Evolutionary conservation across 192 early-diverging fungal genomes (phyloP).

Genomic region (Dissophora globulifera): DNA sequence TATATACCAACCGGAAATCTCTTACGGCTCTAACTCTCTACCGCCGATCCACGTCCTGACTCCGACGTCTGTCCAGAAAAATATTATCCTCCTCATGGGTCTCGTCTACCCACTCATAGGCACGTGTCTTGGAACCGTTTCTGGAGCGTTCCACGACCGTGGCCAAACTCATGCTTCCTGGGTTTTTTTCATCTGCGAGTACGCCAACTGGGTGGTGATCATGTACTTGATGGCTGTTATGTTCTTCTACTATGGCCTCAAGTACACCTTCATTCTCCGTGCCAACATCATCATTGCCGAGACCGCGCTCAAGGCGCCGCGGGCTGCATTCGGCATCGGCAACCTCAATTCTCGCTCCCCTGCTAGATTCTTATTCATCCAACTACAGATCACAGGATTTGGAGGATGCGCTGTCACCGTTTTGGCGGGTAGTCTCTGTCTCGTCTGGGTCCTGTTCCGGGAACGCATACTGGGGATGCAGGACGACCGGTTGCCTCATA

Average conservation of each 20-base stretch:
- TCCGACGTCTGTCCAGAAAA: conserved; percentile 34
- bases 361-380: conserved; percentile 38
- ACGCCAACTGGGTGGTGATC: conserved; percentile 25
- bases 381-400: conserved; percentile 35
- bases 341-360: conserved; percentile 31
- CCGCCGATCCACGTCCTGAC: conserved; percentile 33
- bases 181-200: conserved; percentile 12
- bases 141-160: conserved; percentile 14
- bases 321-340: conserved; percentile 34
- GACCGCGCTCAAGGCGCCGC: conserved; percentile 35
- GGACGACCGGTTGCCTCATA: neutral
- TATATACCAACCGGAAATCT: conserved; percentile 32
- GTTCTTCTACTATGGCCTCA: conserved; percentile 51
- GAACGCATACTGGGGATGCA: conserved; percentile 13
- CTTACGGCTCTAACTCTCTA: conserved; percentile 3
- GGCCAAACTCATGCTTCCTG: neutral
- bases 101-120: conserved; percentile 13
- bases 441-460: conserved; percentile 26
- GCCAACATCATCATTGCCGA: conserved; percentile 52
- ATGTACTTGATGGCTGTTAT: conserved; percentile 10
- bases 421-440: conserved; percentile 12
- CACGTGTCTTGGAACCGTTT: conserved; percentile 3
- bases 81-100: conserved; percentile 20
- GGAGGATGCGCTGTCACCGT: conserved; percentile 30
- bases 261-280: conserved; percentile 48